These are phyloP conservation scores for Penicillium sp. DNA, from an alignment of 2,329 filamentous ascomycete genomes.

Conservation along the genomic window DNA sequence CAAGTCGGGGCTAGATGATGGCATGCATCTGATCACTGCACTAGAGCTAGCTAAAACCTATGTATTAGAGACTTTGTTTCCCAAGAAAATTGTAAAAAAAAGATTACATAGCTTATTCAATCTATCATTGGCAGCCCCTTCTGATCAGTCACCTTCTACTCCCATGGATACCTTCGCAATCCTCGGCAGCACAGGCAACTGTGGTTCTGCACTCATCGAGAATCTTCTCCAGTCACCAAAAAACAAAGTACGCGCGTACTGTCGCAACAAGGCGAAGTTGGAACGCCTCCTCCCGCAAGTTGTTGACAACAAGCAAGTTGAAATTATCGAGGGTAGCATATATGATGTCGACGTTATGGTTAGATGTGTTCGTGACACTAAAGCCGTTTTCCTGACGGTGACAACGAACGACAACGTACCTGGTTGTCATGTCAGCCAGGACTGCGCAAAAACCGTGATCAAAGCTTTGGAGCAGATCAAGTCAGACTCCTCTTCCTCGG, in stretches of 20 bases:
- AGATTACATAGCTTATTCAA: too few relatives aligned
- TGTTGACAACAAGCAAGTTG: constrained; percentile 27
- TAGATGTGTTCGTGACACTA: constrained; percentile 31
- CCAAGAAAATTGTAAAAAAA: too few relatives aligned
- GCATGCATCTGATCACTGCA: too few relatives aligned
- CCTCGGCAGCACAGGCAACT: constrained; percentile 44
- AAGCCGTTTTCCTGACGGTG: constrained; percentile 40
- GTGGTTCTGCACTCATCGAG: constrained; percentile 40
- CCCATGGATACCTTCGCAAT: constrained; percentile 32
- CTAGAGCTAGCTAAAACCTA: too few relatives aligned
- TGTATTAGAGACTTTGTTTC: too few relatives aligned
- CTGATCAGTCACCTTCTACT: too few relatives aligned
- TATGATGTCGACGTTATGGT: constrained; percentile 36
- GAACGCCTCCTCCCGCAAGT: constrained; percentile 30
- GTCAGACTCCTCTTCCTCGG: neutral
- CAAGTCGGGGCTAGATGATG: too few relatives aligned
- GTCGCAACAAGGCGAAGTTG: constrained; percentile 43
- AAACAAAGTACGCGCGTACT: constrained; percentile 40
- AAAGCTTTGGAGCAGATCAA: constrained; percentile 30
- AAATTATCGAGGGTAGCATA: constrained; percentile 43
- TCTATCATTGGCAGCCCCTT: too few relatives aligned
- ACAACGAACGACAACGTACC: constrained; percentile 45
- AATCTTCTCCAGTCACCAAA: constrained; percentile 32
- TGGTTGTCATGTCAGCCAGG: constrained; percentile 34
- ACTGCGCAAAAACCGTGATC: constrained; percentile 35